Base-by-base conservation (phyloP, 768 basidiomycete species). In the Pleurotus tuber-regium region DNA sequence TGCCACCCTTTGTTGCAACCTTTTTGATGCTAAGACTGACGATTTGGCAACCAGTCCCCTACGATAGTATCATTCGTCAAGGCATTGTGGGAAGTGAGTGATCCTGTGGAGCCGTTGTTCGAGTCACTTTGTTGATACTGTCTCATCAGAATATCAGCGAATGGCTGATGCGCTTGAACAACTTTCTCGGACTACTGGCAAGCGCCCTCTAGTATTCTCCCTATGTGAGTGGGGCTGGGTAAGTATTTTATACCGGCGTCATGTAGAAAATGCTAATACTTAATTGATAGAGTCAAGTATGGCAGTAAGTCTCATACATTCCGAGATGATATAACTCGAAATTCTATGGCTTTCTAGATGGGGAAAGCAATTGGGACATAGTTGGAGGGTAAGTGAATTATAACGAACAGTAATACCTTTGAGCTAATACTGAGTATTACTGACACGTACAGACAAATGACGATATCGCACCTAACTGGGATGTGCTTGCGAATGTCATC, bases 221-320 rank as follows among this genome's bases (percentile, higher is more conserved):
- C 63, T 87, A 6, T 87, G 83, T 56, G 72, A 83, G 57, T 86
- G 83, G 83, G 84, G 83, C 42, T 75, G 77, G 72, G 83, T 85
- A 57, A 57, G 75, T 55, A 18, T 48, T 7, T 23, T 23, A n/a
- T n/a, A n/a, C n/a, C n/a, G n/a, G n/a, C n/a, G n/a, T n/a, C n/a
- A n/a, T n/a, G n/a, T n/a, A n/a, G n/a, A n/a, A n/a, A n/a, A n/a
- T n/a, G n/a, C n/a, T n/a, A n/a, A n/a, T n/a, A 5, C 28, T 54
- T n/a, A 10, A 14, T 3, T 14, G 4, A 51, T 39, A 55, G 54
- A 41, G 46, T 21, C 52, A 39, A 24, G 52, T 53, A 25, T 48
- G 28, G n/a, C 30, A 29, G 46, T 48, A 14, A 31, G 46, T 24
- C 10, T 21, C 2, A n/a, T 33, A n/a, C 2, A 19, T 4, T 38